Conservation (phyloP, 2,329 filamentous ascomycete species). For the Aaosphaeria pasadenensis region DNA sequence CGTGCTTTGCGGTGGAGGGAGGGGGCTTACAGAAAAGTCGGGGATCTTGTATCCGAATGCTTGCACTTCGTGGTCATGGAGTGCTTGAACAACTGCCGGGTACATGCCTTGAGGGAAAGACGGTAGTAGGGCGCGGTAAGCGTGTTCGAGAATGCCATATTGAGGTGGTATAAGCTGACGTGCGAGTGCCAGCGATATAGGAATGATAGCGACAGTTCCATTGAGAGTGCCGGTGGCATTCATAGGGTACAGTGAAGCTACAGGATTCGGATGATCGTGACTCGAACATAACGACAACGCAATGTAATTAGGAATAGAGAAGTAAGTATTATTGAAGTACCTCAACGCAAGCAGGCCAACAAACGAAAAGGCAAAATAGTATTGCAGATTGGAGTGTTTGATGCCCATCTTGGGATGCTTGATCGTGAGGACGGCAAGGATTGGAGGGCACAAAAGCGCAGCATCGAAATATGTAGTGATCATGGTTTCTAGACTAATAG, state of each 20-base stretch:
- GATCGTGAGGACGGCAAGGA: constrained; percentile 26
- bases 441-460: constrained; percentile 28
- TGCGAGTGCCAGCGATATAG: constrained; percentile 49
- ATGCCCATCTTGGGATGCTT: constrained; percentile 20
- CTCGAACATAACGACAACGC: constrained; percentile 16
- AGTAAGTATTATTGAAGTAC: constrained; percentile 17
- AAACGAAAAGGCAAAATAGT: constrained; percentile 22
- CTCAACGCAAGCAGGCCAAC: constrained; percentile 20
- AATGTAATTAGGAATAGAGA: constrained; percentile 3
- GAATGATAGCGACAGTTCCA: constrained; percentile 51
- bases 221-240: constrained; percentile 54
- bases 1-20: neutral
- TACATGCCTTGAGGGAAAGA: constrained; percentile 52
- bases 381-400: constrained; percentile 20
- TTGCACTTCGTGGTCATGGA: constrained; percentile 52
- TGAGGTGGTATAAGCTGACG: constrained; percentile 48
- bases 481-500: constrained; percentile 8
- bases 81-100: constrained; percentile 51
- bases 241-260: constrained; percentile 46
- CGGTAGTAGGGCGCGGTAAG: constrained; percentile 48
- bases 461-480: constrained; percentile 26
- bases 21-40: constrained; percentile 48
- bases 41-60: constrained; percentile 42
- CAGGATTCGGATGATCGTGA: constrained; percentile 46
- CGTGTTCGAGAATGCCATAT: constrained; percentile 51